Conservation (phyloP, 208 protist species). For the Acanthamoeba sp. region DNA sequence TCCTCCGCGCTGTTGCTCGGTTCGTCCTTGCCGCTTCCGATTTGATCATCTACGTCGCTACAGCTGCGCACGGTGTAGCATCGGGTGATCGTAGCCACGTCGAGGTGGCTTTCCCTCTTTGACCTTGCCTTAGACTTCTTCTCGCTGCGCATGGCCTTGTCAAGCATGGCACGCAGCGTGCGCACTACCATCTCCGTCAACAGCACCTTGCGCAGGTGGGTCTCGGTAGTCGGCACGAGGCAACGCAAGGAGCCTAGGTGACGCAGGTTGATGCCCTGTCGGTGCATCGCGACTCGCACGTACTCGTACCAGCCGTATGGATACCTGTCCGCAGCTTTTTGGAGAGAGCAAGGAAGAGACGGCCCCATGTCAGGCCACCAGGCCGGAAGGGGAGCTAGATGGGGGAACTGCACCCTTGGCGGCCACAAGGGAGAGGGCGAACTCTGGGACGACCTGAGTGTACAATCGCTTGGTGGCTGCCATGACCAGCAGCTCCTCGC, state of each 20-base stretch:
- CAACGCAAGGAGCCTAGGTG: background rate
- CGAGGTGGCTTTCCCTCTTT: too few species aligned
- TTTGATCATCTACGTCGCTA: background rate
- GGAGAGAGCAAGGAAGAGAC: too few species aligned
- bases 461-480: background rate
- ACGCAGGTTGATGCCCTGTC: background rate
- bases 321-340: background rate
- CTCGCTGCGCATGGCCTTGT: background rate
- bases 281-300: background rate
- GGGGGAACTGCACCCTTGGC: background rate
- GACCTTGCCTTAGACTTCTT: too few species aligned
- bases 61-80: background rate
- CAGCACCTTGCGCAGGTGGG: background rate
- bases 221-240: background rate
- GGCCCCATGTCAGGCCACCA: too few species aligned
- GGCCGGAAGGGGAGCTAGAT: background rate
- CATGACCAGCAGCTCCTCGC: background rate
- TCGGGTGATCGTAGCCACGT: too few species aligned
- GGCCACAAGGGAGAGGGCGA: background rate
- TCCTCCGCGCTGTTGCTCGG: background rate
- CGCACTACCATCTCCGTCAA: constrained; percentile 6
- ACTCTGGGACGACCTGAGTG: background rate
- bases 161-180: background rate
- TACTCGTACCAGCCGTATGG: background rate
- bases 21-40: background rate